Percentiles rank a stretch among this genome's conserved stretches.
Conservation (phyloP, 257 asterid species). For the Vinca minor region DNA sequence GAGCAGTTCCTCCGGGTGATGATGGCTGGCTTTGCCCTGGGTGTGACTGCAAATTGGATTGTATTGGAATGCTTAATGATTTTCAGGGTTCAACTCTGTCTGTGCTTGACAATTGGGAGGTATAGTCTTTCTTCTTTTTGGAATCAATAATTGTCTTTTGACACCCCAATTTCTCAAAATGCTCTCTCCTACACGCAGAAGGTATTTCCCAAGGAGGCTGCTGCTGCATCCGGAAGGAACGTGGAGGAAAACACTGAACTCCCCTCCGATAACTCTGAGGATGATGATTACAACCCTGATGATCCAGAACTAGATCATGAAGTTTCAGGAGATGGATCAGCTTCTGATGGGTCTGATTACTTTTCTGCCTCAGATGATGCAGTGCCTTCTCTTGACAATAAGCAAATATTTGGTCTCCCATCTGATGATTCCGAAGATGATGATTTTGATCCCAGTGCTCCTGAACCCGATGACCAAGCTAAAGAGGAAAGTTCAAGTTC, state of each 20-base stretch:
- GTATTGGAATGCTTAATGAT: slow-evolving; percentile 75
- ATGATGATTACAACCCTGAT: slow-evolving; percentile 87
- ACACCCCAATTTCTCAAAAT: slow-evolving; percentile 29
- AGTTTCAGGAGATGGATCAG: slow-evolving; percentile 40
- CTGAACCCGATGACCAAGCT: slow-evolving; percentile 32
- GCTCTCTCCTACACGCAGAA: slow-evolving; percentile 45
- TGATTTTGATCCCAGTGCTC: slow-evolving; percentile 68
- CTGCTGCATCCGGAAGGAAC: slow-evolving; percentile 66
- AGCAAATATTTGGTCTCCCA: slow-evolving; percentile 42
- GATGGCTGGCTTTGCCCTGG: slow-evolving; percentile 99
- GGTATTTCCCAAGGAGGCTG: slow-evolving; percentile 91
- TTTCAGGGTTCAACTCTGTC: slow-evolving; percentile 51
- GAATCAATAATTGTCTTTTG: slow-evolving; percentile 4
- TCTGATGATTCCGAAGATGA: slow-evolving; percentile 96
- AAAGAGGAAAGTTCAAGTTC: slow-evolving; percentile 63
- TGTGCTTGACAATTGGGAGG: slow-evolving; percentile 87
- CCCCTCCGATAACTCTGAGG: slow-evolving; percentile 84
- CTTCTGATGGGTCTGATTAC: slow-evolving; percentile 53
- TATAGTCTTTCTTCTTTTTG: slow-evolving; percentile 24
- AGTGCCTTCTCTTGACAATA: slow-evolving; percentile 28
- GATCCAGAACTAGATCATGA: slow-evolving; percentile 39
- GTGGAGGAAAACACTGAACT: slow-evolving; percentile 46
- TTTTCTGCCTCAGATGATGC: slow-evolving; percentile 34
- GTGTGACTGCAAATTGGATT: slow-evolving; percentile 90
- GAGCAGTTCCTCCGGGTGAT: slow-evolving; percentile 90